A percentile compares a stretch with the other conserved stretches of the same genome.
These are phyloP conservation scores for Penicillium brasilianum DNA, from an alignment of 2,329 filamentous ascomycete species.

Conservation along the genomic window DNA sequence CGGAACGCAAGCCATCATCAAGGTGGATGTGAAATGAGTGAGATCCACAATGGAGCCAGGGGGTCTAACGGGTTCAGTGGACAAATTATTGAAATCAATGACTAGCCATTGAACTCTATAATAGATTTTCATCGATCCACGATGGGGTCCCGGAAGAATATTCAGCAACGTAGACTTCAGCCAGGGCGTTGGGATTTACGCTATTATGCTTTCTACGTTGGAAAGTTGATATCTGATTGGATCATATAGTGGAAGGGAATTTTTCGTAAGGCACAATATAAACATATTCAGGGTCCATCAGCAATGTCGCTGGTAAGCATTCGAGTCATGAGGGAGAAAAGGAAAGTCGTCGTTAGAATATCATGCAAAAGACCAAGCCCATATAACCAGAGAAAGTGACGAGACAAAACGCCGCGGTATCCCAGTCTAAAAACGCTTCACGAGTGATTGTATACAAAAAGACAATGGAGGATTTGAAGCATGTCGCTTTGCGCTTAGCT, in stretches of 20 bases:
- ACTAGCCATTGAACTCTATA: background rate
- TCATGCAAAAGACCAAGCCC: conserved; percentile 7
- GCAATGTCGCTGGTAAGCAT: conserved; percentile 6
- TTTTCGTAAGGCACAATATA: conserved; percentile 1
- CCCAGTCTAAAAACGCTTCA: conserved; percentile 29
- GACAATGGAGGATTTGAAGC: conserved; percentile 6
- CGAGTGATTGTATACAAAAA: conserved; percentile 12
- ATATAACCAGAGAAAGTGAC: conserved; percentile 7
- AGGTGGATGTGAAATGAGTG: background rate
- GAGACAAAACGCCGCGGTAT: conserved; percentile 29
- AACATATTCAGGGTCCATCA: background rate
- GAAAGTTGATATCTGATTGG: background rate
- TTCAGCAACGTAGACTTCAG: background rate
- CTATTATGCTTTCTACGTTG: background rate
- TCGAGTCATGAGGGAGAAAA: conserved; percentile 19
- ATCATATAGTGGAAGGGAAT: background rate
- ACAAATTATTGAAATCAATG: background rate
- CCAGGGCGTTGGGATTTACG: background rate
- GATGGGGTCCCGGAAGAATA: background rate
- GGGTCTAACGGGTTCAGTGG: background rate
- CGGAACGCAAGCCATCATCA: background rate
- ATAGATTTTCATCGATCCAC: background rate
- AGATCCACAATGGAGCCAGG: background rate
- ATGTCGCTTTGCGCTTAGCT: conserved; percentile 11
- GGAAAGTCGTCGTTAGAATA: conserved; percentile 19